phyloP scores from a whole-genome alignment of 2,329 filamentous ascomycete species.

The Berkeleyomyces basicola region DNA sequence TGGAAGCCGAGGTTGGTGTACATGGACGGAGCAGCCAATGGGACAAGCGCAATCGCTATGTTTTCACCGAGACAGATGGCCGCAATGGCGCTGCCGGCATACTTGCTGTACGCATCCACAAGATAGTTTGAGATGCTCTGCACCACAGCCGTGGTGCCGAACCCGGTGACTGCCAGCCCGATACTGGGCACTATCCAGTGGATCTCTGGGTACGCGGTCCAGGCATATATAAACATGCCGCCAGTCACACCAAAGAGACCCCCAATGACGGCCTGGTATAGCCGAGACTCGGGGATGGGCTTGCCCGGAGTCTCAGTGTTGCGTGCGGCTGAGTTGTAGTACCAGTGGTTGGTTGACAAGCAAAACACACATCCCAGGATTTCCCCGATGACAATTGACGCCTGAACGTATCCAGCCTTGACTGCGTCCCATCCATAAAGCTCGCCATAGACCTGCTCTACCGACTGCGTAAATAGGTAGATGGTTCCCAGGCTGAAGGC shows the following conservation, averaged over 20 bases:
- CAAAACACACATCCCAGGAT: slow-evolving; percentile 14
- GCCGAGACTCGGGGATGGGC: slow-evolving; percentile 17
- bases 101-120: slow-evolving; percentile 32
- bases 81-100: slow-evolving; percentile 31
- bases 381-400: slow-evolving; percentile 8
- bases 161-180: slow-evolving; percentile 30
- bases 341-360: slow-evolving; percentile 20
- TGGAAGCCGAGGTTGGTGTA: slow-evolving; percentile 11
- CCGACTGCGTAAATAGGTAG: slow-evolving; percentile 18
- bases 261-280: slow-evolving; percentile 12
- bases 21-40: slow-evolving; percentile 10
- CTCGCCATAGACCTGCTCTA: slow-evolving; percentile 15
- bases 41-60: slow-evolving; percentile 24
- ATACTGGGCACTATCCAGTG: slow-evolving; percentile 32
- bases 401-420: slow-evolving; percentile 11
- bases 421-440: slow-evolving; percentile 16
- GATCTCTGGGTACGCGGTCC: slow-evolving; percentile 27
- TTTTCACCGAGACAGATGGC: slow-evolving; percentile 33
- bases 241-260: slow-evolving; percentile 17
- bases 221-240: slow-evolving; percentile 35
- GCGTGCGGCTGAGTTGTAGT: slow-evolving; percentile 24
- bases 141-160: slow-evolving; percentile 31
- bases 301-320: slow-evolving; percentile 22
- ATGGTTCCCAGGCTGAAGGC: slow-evolving; percentile 17
- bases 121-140: slow-evolving; percentile 31